phyloP scores from a whole-genome alignment of 2,329 filamentous ascomycete genomes.

The Sarocladiaceae sp. region DNA sequence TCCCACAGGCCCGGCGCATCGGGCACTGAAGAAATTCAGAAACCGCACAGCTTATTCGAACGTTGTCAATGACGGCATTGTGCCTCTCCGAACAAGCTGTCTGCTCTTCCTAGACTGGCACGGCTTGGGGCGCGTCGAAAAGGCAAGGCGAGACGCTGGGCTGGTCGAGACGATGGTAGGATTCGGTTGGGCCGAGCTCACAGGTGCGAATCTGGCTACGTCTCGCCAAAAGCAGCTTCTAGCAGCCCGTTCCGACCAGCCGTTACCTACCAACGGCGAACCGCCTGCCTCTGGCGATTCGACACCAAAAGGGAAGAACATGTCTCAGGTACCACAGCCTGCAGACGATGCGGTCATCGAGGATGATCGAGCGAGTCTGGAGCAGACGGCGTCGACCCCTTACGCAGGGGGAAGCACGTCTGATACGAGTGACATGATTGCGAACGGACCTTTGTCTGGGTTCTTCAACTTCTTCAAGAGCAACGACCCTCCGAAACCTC shows the following conservation, averaged over 20 bases:
- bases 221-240: slow-evolving; percentile 36
- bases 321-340: slow-evolving; percentile 64
- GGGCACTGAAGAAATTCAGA: slow-evolving; percentile 77
- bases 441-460: slow-evolving; percentile 42
- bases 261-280: slow-evolving; percentile 24
- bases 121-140: slow-evolving; percentile 86
- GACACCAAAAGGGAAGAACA: slow-evolving; percentile 29
- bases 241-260: not conserved
- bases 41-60: slow-evolving; percentile 94
- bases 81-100: slow-evolving; percentile 89
- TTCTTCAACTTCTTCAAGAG: slow-evolving; percentile 70
- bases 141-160: slow-evolving; percentile 85
- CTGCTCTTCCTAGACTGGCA: slow-evolving; percentile 97
- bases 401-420: slow-evolving; percentile 19
- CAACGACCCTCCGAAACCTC: slow-evolving; percentile 43
- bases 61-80: slow-evolving; percentile 95
- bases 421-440: slow-evolving; percentile 18
- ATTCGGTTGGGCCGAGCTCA: slow-evolving; percentile 93
- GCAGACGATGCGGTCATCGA: slow-evolving; percentile 58
- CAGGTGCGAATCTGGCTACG: slow-evolving; percentile 54
- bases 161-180: slow-evolving; percentile 87
- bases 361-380: slow-evolving; percentile 56
- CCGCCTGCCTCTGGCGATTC: slow-evolving; percentile 26
- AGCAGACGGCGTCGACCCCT: slow-evolving; percentile 30
- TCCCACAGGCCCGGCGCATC: slow-evolving; percentile 85